Percentiles rank a stretch among this genome's conserved stretches.
Evolutionary conservation across 306 rosid genomes (phyloP).

Genomic region (cucumber (Cucumis sativus)): DNA sequence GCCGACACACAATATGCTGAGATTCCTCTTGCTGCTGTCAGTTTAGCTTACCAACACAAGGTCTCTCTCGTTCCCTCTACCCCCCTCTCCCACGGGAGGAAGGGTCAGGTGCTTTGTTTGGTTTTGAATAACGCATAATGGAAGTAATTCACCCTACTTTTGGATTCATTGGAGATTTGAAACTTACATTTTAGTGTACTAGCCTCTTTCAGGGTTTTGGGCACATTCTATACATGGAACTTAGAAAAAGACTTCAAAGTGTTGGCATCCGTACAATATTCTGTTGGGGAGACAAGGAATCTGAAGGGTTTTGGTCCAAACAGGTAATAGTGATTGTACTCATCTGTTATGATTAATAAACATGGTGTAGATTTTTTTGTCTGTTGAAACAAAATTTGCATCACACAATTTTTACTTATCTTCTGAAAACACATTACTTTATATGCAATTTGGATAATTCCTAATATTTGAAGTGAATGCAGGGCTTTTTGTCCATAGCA

Average conservation of each 20-base stretch:
- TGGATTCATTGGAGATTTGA: neutral
- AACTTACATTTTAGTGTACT: neutral
- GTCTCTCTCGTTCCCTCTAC: slow-evolving; percentile 16
- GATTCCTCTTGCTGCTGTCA: slow-evolving; percentile 83
- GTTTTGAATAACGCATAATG: neutral
- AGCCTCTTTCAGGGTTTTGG: slow-evolving; percentile 61
- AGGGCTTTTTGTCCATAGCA: slow-evolving; percentile 78
- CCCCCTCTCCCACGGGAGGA: neutral
- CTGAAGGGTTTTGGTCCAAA: slow-evolving; percentile 87
- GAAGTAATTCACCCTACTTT: neutral
- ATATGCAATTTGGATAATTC: neutral
- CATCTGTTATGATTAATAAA: neutral
- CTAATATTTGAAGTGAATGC: slow-evolving; percentile 9
- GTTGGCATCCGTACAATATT: slow-evolving; percentile 69
- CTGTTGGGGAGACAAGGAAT: slow-evolving; percentile 94
- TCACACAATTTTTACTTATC: neutral
- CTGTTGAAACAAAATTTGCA: neutral
- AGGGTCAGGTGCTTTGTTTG: neutral
- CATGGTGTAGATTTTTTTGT: neutral
- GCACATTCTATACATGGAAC: slow-evolving; percentile 43
- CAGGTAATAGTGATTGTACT: slow-evolving; percentile 25
- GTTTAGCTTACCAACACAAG: slow-evolving; percentile 51
- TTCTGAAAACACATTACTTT: neutral
- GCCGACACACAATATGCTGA: slow-evolving; percentile 84
- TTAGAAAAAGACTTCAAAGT: slow-evolving; percentile 53